Base-by-base conservation (phyloP, 208 protist species). In the Ichthyophonus hoferi region DNA sequence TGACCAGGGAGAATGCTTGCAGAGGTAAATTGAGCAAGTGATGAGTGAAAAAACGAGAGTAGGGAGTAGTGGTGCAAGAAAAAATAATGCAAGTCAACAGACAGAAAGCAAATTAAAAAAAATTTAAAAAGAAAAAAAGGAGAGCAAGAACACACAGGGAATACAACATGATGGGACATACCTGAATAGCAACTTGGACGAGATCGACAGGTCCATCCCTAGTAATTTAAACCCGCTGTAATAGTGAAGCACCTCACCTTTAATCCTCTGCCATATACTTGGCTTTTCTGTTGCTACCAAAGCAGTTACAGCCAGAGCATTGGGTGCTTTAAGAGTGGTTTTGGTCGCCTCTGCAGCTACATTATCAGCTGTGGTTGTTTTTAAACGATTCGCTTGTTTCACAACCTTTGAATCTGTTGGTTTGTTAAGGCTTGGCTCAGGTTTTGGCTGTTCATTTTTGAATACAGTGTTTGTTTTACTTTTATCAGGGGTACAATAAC, bases 171-270 rank as follows among this genome's bases (percentile, higher is more conserved):
- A 17, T 34, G 35, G 78, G 17, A 82, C 31, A 12, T 82, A 82
- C 78, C 31, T 82, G 35, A 17, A 82, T n/a, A 40, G n/a, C 78
- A 82, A 85, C 81, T 38, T 85, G 24, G 81, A 31, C 24, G 38
- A 85, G 33, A 85, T 85, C 40, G 14, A 42, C 12, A 58, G 14
- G 38, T 85, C 81, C 7, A 58, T 58, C 33, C 24, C 38, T 12
- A 85, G 38, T 12, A 85, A 37, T 38, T 85, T 85, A 34, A 40
- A 40, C 81, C 81, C 81, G 17, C 14, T 85, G 39, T 85, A 85
- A 37, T 58, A 85, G 39, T 85, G 81, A 7, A 41, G n/a, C 40
- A 85, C 40, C 81, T 85, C 81, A 50, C 42, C n/a, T 38, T 85
- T 85, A 0, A 85, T 38, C 33, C 39, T 85, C 39, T 85, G 35